Evolutionary conservation across 1,284 basidiomycete genomes (phyloP), one percentile per base, ranked within the genome.

Genomic region (Puccinia sorghi): DNA sequence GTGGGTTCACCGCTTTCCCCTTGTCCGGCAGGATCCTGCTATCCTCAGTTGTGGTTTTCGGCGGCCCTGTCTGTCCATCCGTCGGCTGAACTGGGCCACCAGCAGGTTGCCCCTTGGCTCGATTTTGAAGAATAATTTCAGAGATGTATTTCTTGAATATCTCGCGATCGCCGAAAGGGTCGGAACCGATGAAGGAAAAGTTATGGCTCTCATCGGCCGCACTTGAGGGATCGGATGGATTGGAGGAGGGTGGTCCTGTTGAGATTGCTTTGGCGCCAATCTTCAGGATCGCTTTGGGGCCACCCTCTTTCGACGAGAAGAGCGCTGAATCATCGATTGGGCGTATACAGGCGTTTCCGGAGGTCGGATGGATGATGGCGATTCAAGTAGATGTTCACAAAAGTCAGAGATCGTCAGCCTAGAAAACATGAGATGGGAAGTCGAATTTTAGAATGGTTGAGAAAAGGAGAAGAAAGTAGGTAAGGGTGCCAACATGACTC

Each of bases 271-370:
- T 59, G 72, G 89, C 41, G 93, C 85, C 63, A 63, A 76, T 77
- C 83, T 93, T 92, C 70, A 93, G 86, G 78, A 89, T 87, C 81
- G 92, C 90, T 83, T 92, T 90, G 0, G 90, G 85, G 3, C 91
- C 88, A 78, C 90, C 90, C 81, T 90, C 90, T 83, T 92, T 93
- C 84, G 91, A 92, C 81, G 91, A 92, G 84, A 92, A 93, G 48
- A 93, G 86, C 17, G 90, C 92, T 92, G 48, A 11, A 12, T 7
- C 32, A 61, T 61, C 57, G 57, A 39, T 39, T 13, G 57, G 15
- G 13, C 32, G 57, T 13, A 32, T n/a, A n/a, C n/a, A n/a, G n/a
- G 15, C 32, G 27, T 61, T 61, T 61, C 5, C 17, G 15, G 32
- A 32, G 9, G 56, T 27, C n/a, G 15, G 6, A 57, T 57, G 9